These are phyloP conservation scores for Thraustochytrium sp. DNA, from an alignment of 352 stramenopile genomes.

Conservation along the genomic window DNA sequence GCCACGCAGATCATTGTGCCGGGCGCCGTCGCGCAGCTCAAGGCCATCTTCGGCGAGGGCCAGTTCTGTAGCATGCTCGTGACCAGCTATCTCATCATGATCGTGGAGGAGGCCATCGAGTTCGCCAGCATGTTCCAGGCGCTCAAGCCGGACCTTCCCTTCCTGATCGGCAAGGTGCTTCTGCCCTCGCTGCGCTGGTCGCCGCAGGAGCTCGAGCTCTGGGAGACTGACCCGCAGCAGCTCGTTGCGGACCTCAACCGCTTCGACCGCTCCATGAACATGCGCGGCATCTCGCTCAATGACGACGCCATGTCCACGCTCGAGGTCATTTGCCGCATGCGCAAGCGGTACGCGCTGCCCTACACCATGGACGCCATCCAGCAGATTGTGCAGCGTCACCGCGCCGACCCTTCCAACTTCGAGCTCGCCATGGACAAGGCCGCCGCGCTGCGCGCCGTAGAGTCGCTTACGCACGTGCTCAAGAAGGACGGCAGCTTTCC, in stretches of 20 bases:
- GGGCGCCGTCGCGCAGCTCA: background rate
- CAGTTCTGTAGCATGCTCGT: background rate
- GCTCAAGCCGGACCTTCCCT: slow-evolving; percentile 14
- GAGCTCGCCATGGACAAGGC: slow-evolving; percentile 17
- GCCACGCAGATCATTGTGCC: background rate
- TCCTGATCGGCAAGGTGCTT: background rate
- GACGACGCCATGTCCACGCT: background rate
- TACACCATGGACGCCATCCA: background rate
- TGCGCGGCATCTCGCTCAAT: background rate
- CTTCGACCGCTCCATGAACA: slow-evolving; percentile 21
- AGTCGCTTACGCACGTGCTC: background rate
- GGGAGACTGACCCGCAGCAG: background rate
- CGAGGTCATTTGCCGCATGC: slow-evolving; percentile 12
- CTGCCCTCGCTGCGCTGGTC: background rate
- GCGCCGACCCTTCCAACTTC: background rate
- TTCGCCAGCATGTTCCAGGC: background rate
- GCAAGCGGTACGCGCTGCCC: slow-evolving; percentile 22
- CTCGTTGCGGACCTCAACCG: slow-evolving; percentile 1
- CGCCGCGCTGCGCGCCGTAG: background rate
- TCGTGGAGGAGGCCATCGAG: slow-evolving; percentile 1
- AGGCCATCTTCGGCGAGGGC: background rate
- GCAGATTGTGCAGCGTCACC: background rate
- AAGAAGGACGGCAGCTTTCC: slow-evolving; percentile 1
- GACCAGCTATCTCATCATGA: background rate
- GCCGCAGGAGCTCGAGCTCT: slow-evolving; percentile 5